Conservation (phyloP, 1,139 yeast species). For the Debaryomyces psychrophilus region DNA sequence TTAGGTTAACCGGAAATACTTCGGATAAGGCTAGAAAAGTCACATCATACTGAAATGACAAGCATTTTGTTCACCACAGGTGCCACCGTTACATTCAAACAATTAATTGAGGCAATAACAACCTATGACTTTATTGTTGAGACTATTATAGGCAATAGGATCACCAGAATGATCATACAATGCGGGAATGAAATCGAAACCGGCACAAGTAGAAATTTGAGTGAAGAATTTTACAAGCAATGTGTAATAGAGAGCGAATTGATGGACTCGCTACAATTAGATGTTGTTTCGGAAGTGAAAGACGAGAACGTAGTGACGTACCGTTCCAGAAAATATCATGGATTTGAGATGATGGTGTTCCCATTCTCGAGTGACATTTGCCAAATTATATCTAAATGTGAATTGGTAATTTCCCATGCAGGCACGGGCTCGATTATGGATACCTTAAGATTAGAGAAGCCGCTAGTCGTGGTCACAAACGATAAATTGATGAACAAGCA, state of each 20-base stretch:
- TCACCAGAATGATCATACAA: conserved; percentile 56
- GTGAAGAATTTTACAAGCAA: conserved; percentile 26
- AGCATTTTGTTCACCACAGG: conserved; percentile 70
- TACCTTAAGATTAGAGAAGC: conserved; percentile 57
- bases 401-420: conserved; percentile 82
- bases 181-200: conserved; percentile 60
- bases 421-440: conserved; percentile 94
- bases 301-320: conserved; percentile 5
- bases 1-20: neutral
- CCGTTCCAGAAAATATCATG: conserved; percentile 10
- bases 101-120: conserved; percentile 49
- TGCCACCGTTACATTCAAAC: conserved; percentile 77
- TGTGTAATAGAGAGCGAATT: conserved; percentile 18
- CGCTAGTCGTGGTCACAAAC: conserved; percentile 73
- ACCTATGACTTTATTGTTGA: conserved; percentile 35
- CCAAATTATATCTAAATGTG: conserved; percentile 41
- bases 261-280: conserved; percentile 15
- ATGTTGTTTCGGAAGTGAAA: neutral
- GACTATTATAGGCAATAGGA: conserved; percentile 35
- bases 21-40: conserved; percentile 1
- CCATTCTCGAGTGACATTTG: conserved; percentile 50
- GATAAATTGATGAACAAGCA: conserved; percentile 80
- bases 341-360: conserved; percentile 36
- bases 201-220: conserved; percentile 25
- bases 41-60: conserved; percentile 14